These are phyloP conservation scores for Aphanomyces cochlioides DNA, from an alignment of 352 stramenopile genomes.

Conservation along the genomic window DNA sequence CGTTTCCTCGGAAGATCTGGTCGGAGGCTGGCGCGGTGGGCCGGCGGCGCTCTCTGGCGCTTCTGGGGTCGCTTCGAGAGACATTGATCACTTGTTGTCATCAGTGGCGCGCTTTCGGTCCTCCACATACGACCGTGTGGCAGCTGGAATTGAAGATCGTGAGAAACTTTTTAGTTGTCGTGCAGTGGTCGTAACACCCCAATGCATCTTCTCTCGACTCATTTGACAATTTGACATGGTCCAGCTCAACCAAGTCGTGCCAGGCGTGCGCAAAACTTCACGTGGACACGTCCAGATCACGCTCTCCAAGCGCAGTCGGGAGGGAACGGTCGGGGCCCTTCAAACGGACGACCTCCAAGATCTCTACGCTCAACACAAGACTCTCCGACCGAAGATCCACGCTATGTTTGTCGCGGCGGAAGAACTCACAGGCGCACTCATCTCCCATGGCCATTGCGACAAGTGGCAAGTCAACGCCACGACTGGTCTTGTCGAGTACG, in stretches of 20 bases:
- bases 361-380: not conserved
- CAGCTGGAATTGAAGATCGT: no score
- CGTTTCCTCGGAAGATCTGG: no score
- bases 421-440: not conserved
- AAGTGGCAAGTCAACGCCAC: not conserved
- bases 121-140: no score
- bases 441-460: no score
- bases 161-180: no score
- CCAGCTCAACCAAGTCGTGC: not conserved
- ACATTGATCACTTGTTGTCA: no score
- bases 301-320: not conserved
- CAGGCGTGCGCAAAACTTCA: not conserved
- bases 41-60: no score
- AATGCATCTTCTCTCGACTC: slow-evolving; percentile 8
- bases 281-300: not conserved
- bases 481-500: not conserved
- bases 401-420: not conserved
- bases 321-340: not conserved
- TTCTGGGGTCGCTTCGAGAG: no score
- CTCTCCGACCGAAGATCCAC: not conserved
- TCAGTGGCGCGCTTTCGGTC: no score
- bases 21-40: no score
- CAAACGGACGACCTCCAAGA: not conserved
- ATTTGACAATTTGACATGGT: slow-evolving; percentile 4
- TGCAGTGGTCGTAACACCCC: not conserved